Conservation (phyloP, 768 basidiomycete genomes). For the Suillus clintonianus region DNA sequence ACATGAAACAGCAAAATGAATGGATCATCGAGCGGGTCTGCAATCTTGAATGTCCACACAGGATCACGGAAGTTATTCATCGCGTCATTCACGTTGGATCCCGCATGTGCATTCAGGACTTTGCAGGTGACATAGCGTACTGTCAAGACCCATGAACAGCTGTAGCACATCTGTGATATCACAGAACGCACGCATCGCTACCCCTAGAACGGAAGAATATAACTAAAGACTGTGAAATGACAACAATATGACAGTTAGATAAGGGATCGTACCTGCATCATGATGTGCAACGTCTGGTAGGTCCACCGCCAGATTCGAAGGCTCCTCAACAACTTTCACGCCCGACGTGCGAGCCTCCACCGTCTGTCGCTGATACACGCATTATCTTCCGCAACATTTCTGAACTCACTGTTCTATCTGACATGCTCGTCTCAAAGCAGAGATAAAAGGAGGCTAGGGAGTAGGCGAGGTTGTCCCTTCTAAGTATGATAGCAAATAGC, state of each 20-base stretch:
- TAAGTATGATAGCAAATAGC: too few relatives aligned
- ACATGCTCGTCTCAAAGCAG: constrained; percentile 62
- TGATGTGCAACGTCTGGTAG: constrained; percentile 47
- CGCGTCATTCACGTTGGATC: constrained; percentile 59
- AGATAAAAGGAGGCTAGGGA: constrained; percentile 66
- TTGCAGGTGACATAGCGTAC: constrained; percentile 65
- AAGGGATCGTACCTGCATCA: constrained; percentile 43
- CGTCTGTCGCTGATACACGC: constrained; percentile 69
- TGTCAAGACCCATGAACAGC: constrained; percentile 18
- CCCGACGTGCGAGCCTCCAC: too few relatives aligned
- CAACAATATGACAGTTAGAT: not conserved
- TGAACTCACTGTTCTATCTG: constrained; percentile 73
- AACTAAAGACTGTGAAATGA: constrained; percentile 31
- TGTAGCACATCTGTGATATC: not conserved
- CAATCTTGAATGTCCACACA: constrained; percentile 60
- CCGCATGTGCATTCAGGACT: constrained; percentile 48
- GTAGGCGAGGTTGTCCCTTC: constrained; percentile 65
- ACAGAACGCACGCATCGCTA: constrained; percentile 41
- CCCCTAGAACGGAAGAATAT: constrained; percentile 54
- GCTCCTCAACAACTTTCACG: not conserved
- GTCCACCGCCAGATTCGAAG: constrained; percentile 24
- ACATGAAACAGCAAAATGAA: too few relatives aligned
- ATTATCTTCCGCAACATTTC: constrained; percentile 78
- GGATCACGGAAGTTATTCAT: constrained; percentile 63
- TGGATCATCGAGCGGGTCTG: constrained; percentile 61